Base-by-base conservation (phyloP, 176 grass and related monocot species). In the Bothriochloa decipiens region DNA sequence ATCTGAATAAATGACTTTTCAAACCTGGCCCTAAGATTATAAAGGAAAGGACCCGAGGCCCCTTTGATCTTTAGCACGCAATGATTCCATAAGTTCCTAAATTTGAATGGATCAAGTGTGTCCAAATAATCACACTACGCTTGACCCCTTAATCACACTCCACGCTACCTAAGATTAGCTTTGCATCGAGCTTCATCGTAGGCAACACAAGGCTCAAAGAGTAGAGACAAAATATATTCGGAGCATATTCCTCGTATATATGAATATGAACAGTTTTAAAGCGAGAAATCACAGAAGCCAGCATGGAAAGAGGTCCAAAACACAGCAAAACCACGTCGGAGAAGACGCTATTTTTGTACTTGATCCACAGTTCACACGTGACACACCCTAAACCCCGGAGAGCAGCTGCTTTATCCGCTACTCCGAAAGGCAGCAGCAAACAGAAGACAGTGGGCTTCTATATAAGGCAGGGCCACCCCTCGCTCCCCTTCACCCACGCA, bases 401-500 rank as follows among this genome's bases (percentile, higher is more conserved):
- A 39, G 2, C 8, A 8, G 11, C 66, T 57, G 41, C 43, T 68
- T 86, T 77, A 77, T 82, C 73, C 42, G 3, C 23, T 13, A 37
- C 77, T 2, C 17, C 25, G 9, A 22, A 49, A 16, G 32, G n/a
- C 57, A 18, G 39, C 57, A 17, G 39, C 36, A 5, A 47, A 29
- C 13, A 73, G 39, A 74, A 66, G 11, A 28, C 60, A 11, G 13
- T 49, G 46, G 47, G 47, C 47, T 33, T 60, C 78, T 80, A 89
- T 83, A 87, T 79, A 94, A 78, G 43, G 17, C 47, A 35, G 42
- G n/a, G n/a, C 36, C 76, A 14, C 20, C 53, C 65, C 76, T 18
- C 72, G 20, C 66, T 45, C 70, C 76, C 43, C 62, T 79, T 58
- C 81, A 37, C 11, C 4, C 40, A 15, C 87, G 27, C 26, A 65